Evolutionary conservation across 257 asterid species (phyloP).

Genomic region (Ophiorrhiza pumila): DNA sequence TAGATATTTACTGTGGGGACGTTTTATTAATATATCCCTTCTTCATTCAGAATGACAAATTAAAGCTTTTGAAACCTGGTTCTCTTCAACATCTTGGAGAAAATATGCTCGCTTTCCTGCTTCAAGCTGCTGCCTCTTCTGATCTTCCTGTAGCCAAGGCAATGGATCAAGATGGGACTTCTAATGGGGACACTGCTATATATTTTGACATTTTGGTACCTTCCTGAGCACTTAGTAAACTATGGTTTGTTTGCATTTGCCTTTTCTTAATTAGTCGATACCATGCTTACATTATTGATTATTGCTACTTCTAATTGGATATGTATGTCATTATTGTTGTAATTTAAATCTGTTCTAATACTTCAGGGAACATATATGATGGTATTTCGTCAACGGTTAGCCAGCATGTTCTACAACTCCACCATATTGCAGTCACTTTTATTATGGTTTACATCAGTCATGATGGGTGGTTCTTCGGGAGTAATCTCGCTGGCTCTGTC

Average conservation of each 20-base stretch:
- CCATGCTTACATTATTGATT: neutral
- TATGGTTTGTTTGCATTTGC: conserved; percentile 1
- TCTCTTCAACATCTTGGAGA: conserved; percentile 99
- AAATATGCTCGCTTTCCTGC: conserved; percentile 90
- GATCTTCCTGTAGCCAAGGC: conserved; percentile 55
- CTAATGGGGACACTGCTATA: conserved; percentile 56
- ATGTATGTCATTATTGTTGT: conserved; percentile 1
- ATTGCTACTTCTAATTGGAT: neutral
- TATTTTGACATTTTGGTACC: conserved; percentile 88
- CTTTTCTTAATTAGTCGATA: neutral
- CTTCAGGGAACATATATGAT: conserved; percentile 84
- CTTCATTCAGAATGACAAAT: conserved; percentile 76
- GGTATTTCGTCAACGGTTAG: conserved; percentile 65
- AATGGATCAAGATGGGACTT: conserved; percentile 34
- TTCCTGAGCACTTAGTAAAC: conserved; percentile 1
- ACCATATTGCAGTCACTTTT: conserved; percentile 74
- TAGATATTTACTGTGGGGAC: neutral
- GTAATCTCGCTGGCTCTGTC: conserved; percentile 57
- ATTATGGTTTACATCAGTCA: conserved; percentile 64
- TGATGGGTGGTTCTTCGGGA: conserved; percentile 78
- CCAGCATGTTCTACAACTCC: conserved; percentile 76
- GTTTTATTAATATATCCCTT: neutral
- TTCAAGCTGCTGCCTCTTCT: conserved; percentile 73
- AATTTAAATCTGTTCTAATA: conserved; percentile 19
- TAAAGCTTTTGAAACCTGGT: conserved; percentile 81